Evolutionary conservation across 2,329 filamentous ascomycete genomes (phyloP), one percentile per base, ranked within the genome.

Genomic region (Penicillium vulpinum): DNA sequence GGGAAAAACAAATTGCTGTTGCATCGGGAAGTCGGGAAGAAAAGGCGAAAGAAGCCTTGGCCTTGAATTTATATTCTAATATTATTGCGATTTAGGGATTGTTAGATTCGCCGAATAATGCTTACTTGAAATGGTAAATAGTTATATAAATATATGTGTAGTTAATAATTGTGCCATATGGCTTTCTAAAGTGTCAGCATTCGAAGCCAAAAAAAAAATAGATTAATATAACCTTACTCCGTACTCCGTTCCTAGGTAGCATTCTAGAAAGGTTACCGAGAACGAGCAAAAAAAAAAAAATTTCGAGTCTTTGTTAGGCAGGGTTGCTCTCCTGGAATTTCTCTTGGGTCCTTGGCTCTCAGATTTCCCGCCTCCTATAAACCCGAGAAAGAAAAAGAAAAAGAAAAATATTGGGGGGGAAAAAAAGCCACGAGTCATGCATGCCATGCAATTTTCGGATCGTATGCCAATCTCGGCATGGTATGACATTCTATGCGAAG

Each of bases 361-460:
- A 31, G 50, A 16, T 33, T 33, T 46, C 18, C 18, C 15, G 5
- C 22, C 26, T 15, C 9, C 26, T 18, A 21, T 10, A 29, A 10
- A n/a, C 16, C 28, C 28, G 43, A 21, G 43, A 41, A 39, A 54
- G 53, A 31, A 29, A 51, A 53, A 51, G 43, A 33, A 49, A 48
- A 31, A 51, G 39, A 21, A 40, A 59, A 45, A 13, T 16, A 4
- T 6, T n/a, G n/a, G n/a, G n/a, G n/a, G n/a, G n/a, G n/a, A n/a
- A n/a, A 29, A 40, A 40, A 39, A 43, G 50, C 51, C 63, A 61
- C 61, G 63, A 65, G 61, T 60, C 55, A 62, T 66, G 62, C 52
- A 65, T 28, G 61, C 57, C 61, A 62, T 59, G 60, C 48, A 54
- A 56, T 59, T 31, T 39, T 45, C 47, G 47, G 45, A 22, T 40